phyloP scores from a whole-genome alignment of 2,329 filamentous ascomycete genomes.

The Proliferodiscus dingleyae region DNA sequence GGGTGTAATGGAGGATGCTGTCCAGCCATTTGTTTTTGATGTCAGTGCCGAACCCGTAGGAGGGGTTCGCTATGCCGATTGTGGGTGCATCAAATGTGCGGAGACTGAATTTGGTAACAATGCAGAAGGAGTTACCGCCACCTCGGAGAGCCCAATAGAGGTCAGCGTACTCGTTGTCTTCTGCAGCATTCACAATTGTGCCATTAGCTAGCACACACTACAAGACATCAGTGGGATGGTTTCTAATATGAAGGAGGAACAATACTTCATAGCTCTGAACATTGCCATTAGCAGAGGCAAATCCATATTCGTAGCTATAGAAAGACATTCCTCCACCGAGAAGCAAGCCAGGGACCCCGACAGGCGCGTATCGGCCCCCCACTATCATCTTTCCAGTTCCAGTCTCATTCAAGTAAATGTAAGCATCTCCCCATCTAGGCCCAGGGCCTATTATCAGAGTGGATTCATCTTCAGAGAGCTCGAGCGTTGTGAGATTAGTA shows the following conservation, averaged over 20 bases:
- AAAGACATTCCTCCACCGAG: constrained; percentile 32
- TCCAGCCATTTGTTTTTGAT: constrained; percentile 11
- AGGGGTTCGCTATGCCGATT: constrained; percentile 6
- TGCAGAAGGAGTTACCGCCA: constrained; percentile 52
- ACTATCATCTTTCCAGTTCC: constrained; percentile 29
- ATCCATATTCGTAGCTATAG: constrained; percentile 19
- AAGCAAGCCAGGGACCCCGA: constrained; percentile 37
- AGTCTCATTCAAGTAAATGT: constrained; percentile 30
- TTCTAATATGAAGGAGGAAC: too few relatives aligned
- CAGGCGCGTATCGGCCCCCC: constrained; percentile 34
- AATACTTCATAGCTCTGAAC: too few relatives aligned
- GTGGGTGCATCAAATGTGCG: constrained; percentile 14
- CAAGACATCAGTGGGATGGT: too few relatives aligned
- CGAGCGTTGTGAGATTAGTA: constrained; percentile 20
- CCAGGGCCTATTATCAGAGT: constrained; percentile 34
- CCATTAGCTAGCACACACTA: constrained; percentile 41
- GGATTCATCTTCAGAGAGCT: constrained; percentile 23
- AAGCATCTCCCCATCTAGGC: constrained; percentile 36
- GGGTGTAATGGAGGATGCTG: too few relatives aligned
- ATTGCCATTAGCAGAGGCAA: constrained; percentile 19
- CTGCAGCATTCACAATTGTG: constrained; percentile 39
- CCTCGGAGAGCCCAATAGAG: constrained; percentile 51
- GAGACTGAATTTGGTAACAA: constrained; percentile 41
- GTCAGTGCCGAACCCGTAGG: too few relatives aligned
- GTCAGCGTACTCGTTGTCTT: constrained; percentile 39